Conservation (phyloP, 306 rosid species). For the Cucumis hystrix region DNA sequence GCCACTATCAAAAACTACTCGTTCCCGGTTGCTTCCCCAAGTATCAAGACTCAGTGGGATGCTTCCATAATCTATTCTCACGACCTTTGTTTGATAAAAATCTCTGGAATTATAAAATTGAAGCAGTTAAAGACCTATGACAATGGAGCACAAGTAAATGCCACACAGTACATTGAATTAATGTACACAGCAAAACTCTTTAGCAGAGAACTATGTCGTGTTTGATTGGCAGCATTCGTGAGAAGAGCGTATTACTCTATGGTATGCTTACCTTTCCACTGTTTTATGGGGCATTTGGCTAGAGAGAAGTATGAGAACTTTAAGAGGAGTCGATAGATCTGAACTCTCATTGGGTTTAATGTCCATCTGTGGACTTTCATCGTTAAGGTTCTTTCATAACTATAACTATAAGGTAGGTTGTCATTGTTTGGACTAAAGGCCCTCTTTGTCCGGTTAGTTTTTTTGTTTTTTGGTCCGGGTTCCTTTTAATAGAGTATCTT, state of each 20-base stretch:
- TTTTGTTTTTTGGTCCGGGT: background rate
- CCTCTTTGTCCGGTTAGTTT: background rate
- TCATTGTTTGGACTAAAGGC: background rate
- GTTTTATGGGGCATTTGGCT: background rate
- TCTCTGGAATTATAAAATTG: constrained; percentile 24
- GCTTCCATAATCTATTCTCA: constrained; percentile 45
- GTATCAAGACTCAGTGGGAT: constrained; percentile 30
- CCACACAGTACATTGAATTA: background rate
- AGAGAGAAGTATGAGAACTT: background rate
- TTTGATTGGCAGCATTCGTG: background rate
- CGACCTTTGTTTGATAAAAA: constrained; percentile 44
- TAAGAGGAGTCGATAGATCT: background rate
- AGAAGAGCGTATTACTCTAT: background rate
- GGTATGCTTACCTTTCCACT: background rate
- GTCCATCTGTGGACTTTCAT: background rate
- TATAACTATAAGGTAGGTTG: background rate
- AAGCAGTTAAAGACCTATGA: background rate
- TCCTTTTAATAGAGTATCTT: background rate
- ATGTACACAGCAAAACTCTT: background rate
- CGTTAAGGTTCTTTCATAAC: background rate
- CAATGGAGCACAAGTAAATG: background rate
- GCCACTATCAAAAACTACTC: constrained; percentile 62
- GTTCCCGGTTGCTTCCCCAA: constrained; percentile 22
- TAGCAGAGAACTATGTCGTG: background rate
- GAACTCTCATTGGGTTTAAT: background rate